Percentiles rank a stretch among this genome's conserved stretches.
Conservation (phyloP, 2,329 filamentous ascomycete species). For the Cladorrhinum sp. region DNA sequence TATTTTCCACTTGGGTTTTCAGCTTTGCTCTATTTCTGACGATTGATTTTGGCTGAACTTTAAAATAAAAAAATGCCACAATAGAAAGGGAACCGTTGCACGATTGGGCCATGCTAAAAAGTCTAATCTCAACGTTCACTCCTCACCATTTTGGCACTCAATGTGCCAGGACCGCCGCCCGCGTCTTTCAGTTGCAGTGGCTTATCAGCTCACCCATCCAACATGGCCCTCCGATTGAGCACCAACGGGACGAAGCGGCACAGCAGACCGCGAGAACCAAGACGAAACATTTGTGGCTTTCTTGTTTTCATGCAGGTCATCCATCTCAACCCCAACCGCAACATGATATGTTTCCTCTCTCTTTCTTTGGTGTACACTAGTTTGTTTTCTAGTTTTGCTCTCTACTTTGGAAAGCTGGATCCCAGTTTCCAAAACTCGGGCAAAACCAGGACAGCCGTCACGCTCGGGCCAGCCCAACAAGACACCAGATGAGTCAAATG, state of each 20-base stretch:
- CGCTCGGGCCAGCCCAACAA: too few species aligned
- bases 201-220: too few species aligned
- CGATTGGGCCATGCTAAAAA: neutral
- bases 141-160: too few species aligned
- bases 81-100: neutral
- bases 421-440: too few species aligned
- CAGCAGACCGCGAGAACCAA: neutral
- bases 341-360: too few species aligned
- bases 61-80: neutral
- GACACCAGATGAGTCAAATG: neutral
- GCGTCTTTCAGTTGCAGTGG: neutral
- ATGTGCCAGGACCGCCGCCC: too few species aligned
- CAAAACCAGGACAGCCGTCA: too few species aligned
- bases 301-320: neutral
- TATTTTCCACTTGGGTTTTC: too few species aligned
- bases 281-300: neutral
- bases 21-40: neutral
- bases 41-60: neutral
- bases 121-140: neutral
- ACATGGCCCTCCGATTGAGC: too few species aligned
- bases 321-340: neutral
- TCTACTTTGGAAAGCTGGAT: too few species aligned
- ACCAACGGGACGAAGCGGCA: neutral
- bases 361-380: too few species aligned
- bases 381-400: too few species aligned